Percentiles rank a stretch among this genome's conserved stretches.
phyloP scores from a whole-genome alignment of 805 yeast genomes.

The Candida caryicola region DNA sequence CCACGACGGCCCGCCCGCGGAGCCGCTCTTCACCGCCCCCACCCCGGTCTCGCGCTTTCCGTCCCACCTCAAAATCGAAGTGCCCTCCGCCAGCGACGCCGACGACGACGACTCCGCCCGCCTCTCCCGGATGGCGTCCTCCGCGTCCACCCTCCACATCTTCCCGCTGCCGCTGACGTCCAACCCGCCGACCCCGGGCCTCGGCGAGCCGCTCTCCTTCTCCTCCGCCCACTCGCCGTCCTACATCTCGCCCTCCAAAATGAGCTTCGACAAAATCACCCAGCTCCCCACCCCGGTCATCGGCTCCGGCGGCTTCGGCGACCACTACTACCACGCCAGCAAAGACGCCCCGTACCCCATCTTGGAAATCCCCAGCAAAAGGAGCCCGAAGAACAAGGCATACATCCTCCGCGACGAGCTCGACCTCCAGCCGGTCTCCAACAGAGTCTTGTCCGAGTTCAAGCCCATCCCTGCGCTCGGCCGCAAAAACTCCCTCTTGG shows the following conservation, averaged over 20 bases:
- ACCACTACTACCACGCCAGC: slow-evolving; percentile 3
- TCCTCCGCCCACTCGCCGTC: slow-evolving; percentile 5
- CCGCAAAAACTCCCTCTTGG: slow-evolving; percentile 16
- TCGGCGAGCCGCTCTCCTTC: slow-evolving; percentile 7
- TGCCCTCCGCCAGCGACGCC: neutral
- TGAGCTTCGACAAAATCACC: slow-evolving; percentile 32
- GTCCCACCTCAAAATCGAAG: slow-evolving; percentile 5
- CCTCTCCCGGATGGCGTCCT: neutral
- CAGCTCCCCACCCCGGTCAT: slow-evolving; percentile 47
- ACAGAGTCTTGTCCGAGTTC: slow-evolving; percentile 38
- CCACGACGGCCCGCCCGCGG: too few relatives aligned
- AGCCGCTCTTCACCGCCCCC: slow-evolving; percentile 1
- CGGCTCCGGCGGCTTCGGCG: slow-evolving; percentile 5
- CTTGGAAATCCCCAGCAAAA: neutral
- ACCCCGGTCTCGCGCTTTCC: too few relatives aligned
- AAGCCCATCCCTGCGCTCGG: slow-evolving; percentile 22
- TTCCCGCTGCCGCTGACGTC: neutral
- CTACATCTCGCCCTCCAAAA: slow-evolving; percentile 15
- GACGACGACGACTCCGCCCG: slow-evolving; percentile 1
- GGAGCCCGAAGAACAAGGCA: slow-evolving; percentile 2
- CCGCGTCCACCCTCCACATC: neutral
- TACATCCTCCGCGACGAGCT: neutral
- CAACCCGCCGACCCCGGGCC: neutral
- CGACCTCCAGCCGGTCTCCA: neutral
- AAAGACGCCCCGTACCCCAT: neutral